phyloP scores from a whole-genome alignment of 768 basidiomycete genomes.

The Kwoniella europaea region DNA sequence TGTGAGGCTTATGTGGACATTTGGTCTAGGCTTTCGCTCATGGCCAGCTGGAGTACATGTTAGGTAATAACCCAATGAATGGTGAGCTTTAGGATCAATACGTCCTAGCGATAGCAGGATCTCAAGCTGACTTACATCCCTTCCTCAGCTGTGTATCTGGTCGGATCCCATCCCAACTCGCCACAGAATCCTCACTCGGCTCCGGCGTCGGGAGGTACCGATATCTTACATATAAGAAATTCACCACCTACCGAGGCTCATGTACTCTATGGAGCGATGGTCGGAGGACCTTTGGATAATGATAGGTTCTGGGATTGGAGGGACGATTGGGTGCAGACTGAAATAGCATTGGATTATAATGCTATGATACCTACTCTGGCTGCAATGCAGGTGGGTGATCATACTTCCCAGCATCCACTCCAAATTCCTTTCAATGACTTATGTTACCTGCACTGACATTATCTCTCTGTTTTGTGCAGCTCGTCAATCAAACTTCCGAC shows the following conservation, averaged over 20 bases:
- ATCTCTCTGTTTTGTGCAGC: conserved; percentile 60
- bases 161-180: conserved; percentile 87
- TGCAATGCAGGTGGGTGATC: conserved; percentile 60
- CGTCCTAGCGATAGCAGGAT: not conserved
- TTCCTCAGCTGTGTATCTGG: conserved; percentile 73
- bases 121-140: conserved; percentile 18
- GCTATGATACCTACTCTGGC: conserved; percentile 86
- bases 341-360: conserved; percentile 78
- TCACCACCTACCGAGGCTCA: conserved; percentile 74
- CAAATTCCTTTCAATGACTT: not conserved
- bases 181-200: conserved; percentile 90
- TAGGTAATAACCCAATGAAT: conserved; percentile 90
- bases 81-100: conserved; percentile 61
- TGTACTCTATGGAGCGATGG: conserved; percentile 81
- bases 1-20: not conserved
- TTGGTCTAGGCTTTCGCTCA: conserved; percentile 69
- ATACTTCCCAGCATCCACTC: not conserved
- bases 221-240: conserved; percentile 72
- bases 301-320: conserved; percentile 84
- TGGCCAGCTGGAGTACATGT: conserved; percentile 75
- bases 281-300: conserved; percentile 80
- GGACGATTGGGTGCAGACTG: conserved; percentile 85
- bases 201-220: conserved; percentile 79
- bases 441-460: conserved; percentile 36
- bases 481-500: conserved; percentile 69